These are phyloP conservation scores for Phytophthora boehmeriae DNA, from an alignment of 352 stramenopile species.

Conservation along the genomic window DNA sequence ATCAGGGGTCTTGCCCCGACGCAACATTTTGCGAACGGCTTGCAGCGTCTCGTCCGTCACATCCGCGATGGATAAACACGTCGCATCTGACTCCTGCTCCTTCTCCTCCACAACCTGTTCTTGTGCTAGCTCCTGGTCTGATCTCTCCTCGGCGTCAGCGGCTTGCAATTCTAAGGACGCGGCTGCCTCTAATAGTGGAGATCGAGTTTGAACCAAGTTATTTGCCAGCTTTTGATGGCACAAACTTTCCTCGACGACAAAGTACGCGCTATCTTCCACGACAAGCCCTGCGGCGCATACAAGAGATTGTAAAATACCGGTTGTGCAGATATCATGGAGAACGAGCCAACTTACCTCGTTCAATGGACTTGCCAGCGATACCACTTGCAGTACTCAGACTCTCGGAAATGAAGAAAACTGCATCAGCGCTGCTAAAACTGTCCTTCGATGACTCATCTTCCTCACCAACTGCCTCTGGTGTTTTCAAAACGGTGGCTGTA, in stretches of 20 bases:
- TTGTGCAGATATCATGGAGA: neutral
- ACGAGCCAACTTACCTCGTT: constrained; percentile 29
- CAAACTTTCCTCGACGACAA: constrained; percentile 53
- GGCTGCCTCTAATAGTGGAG: constrained; percentile 12
- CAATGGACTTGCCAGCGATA: constrained; percentile 19
- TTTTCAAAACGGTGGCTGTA: constrained; percentile 17
- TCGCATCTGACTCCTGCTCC: constrained; percentile 1
- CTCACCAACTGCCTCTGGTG: constrained; percentile 1
- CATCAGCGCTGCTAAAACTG: neutral
- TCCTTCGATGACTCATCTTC: neutral
- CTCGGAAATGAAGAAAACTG: constrained; percentile 37
- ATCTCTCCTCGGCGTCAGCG: neutral
- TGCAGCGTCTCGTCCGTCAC: constrained; percentile 60
- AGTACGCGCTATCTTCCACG: constrained; percentile 19
- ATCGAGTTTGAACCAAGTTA: constrained; percentile 23
- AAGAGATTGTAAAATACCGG: neutral
- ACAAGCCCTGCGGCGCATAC: constrained; percentile 19
- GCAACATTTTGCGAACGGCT: constrained; percentile 52
- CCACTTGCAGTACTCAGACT: constrained; percentile 14
- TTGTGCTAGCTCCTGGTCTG: neutral
- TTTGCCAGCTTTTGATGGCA: constrained; percentile 5
- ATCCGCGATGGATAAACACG: constrained; percentile 55
- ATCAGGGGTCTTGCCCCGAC: constrained; percentile 21
- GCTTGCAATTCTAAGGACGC: neutral
- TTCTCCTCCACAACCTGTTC: neutral